Conservation (phyloP, 192 early-diverging fungal genomes). For the Dimargaris xerosporica region DNA sequence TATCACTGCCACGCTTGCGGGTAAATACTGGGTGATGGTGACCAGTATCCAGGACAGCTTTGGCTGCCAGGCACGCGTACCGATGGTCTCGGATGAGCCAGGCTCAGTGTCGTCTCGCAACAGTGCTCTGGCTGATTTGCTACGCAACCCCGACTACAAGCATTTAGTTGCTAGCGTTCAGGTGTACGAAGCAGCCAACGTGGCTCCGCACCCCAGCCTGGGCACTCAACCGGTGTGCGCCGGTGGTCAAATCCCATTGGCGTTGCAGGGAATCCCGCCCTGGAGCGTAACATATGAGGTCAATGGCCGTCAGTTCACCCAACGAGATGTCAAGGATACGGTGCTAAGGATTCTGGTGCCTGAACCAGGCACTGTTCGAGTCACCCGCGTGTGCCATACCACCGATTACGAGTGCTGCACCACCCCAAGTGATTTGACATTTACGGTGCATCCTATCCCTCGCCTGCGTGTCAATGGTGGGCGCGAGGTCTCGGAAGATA, state of each 20-base stretch:
- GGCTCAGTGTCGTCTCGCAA: background rate
- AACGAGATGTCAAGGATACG: constrained; percentile 24
- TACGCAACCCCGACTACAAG: background rate
- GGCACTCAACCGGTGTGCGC: constrained; percentile 30
- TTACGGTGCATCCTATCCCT: constrained; percentile 36
- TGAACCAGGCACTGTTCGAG: constrained; percentile 35
- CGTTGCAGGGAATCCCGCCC: constrained; percentile 45
- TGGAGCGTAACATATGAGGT: constrained; percentile 41
- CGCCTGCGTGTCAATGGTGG: constrained; percentile 47
- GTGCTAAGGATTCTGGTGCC: constrained; percentile 43
- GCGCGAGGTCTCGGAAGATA: constrained; percentile 45
- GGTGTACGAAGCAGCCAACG: constrained; percentile 22
- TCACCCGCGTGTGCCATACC: constrained; percentile 42
- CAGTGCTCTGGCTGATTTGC: background rate
- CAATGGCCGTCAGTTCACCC: constrained; percentile 14
- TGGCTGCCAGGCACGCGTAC: constrained; percentile 17
- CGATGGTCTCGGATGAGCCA: background rate
- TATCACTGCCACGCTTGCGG: constrained; percentile 23
- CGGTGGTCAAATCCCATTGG: constrained; percentile 48
- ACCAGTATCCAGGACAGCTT: constrained; percentile 21
- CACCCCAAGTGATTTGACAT: constrained; percentile 28
- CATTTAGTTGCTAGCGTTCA: background rate
- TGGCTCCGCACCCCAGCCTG: constrained; percentile 24
- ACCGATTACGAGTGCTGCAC: constrained; percentile 40
- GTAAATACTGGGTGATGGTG: constrained; percentile 27